A percentile compares a stretch with the other conserved stretches of the same genome.
These are phyloP conservation scores for Tulasnella sp. DNA, from an alignment of 768 basidiomycete species.

Conservation along the genomic window DNA sequence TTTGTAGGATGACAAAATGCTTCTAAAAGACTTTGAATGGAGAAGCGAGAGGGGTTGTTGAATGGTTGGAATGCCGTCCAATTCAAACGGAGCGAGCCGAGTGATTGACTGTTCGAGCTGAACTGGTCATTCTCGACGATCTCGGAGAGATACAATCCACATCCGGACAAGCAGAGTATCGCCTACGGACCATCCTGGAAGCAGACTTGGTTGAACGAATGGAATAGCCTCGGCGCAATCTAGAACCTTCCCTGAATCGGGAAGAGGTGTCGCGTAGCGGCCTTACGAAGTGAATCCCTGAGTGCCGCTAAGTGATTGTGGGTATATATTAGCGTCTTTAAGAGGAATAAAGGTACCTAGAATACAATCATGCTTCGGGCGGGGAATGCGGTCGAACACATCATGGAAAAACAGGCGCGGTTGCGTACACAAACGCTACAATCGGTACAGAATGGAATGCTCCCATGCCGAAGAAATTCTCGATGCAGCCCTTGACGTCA, in stretches of 20 bases:
- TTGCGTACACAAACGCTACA: slow-evolving; percentile 35
- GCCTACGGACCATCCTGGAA: neutral
- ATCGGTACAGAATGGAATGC: slow-evolving; percentile 48
- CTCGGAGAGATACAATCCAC: neutral
- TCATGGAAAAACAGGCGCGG: neutral
- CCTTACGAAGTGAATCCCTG: no score
- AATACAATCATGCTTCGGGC: neutral
- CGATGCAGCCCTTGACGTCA: slow-evolving; percentile 39
- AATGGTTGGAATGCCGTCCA: neutral
- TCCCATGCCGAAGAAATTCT: slow-evolving; percentile 54
- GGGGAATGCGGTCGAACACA: neutral
- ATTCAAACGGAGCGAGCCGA: neutral
- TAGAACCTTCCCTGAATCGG: neutral
- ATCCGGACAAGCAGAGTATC: neutral
- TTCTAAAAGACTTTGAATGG: no score
- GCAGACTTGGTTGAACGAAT: neutral
- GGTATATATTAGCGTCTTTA: neutral
- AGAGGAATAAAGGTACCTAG: neutral
- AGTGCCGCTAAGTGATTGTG: neutral
- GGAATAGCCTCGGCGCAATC: neutral
- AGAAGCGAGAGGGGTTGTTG: no score
- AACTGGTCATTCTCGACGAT: neutral
- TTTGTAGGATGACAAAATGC: no score
- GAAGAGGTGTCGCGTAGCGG: neutral
- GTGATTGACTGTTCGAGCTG: neutral